Evolutionary conservation across 176 grass and related monocot genomes (phyloP), one percentile per base, ranked within the genome.

Genomic region (Avena insularis): DNA sequence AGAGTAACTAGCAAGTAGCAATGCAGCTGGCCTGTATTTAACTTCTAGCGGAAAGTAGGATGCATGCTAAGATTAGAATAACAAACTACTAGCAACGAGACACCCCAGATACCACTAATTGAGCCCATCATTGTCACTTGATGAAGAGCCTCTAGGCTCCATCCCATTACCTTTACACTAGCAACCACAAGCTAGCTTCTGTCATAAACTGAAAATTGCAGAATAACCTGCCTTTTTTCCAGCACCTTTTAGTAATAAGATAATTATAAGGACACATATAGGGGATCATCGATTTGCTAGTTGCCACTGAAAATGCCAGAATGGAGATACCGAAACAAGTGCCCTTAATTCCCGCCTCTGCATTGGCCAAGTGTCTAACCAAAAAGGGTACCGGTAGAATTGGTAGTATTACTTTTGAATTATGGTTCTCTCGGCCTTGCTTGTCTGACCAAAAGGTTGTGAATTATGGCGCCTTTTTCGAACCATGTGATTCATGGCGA

Each of bases 121-220:
- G 14, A 75, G 54, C 12, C 7, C 38, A 77, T 77, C 49, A 13
- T 47, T 38, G 23, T 58, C 59, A 13, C 20, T 76, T 68, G 49
- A 57, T 68, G 49, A 57, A 67, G 77, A 75, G 36, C 25, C 29
- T 80, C 33, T 84, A 46, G 63, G 63, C 63, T 33, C 4, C 6
- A 66, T 14, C 27, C 25, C 61, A 64, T 2, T 29, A 64, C 61
- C 61, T 50, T 68, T 59, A 19, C 50, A 51, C 70, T 50, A 77
- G 25, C 19, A 77, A 90, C 60, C 83, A 82, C 19, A 51, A 8
- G n/a, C 25, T 59, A 46, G 58, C 53, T 73, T 20, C 49, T 55
- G 8, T 8, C 47, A 43, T 43, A 43, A 7, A 43, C 40, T 1
- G 6, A 43, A 43, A 43, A 50, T 66, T 36, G 70, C 38, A 67